phyloP scores from a whole-genome alignment of 306 rosid species.

The cucumber (Cucumis sativus) region Cucumber_9930_V3 NC_026657.2:34979501-34980000 shows the following conservation, averaged over 20 bases:
- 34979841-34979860: background rate
- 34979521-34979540: conserved; percentile 98
- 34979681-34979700: background rate
- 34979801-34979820: background rate
- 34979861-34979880: background rate
- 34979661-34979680: background rate
- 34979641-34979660: background rate
- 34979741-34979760: background rate
- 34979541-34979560: conserved; percentile 21
- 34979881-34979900: background rate
- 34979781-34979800: background rate
- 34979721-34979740: background rate
- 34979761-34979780: background rate
- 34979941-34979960: background rate
- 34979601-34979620: too few species aligned
- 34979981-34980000: background rate
- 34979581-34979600: background rate
- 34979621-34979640: background rate
- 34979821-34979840: background rate
- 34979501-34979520: conserved; percentile 72
- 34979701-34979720: background rate
- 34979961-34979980: background rate
- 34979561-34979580: conserved; percentile 1
- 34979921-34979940: background rate
- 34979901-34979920: background rate